Percentiles rank a stretch among this genome's conserved stretches.
phyloP scores from a whole-genome alignment of 2,329 filamentous ascomycete genomes.

The Pezicula rhizophila region DNA sequence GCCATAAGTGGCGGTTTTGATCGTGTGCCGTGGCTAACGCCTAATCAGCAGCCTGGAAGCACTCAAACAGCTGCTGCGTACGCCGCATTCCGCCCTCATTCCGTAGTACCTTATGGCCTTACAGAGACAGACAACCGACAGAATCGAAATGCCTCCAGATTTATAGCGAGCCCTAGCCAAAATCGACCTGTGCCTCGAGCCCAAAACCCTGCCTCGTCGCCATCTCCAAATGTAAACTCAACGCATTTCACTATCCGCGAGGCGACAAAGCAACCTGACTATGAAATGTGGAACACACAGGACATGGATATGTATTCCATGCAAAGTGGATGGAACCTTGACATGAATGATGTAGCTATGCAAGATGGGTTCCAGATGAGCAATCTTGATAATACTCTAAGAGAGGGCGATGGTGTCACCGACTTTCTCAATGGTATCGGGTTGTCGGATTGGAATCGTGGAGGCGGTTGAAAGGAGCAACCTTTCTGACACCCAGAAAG shows the following conservation, averaged over 20 bases:
- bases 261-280: not conserved
- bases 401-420: not conserved
- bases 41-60: not conserved
- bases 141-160: not conserved
- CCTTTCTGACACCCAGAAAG: too few species aligned
- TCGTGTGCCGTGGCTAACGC: not conserved
- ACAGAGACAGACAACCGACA: not conserved
- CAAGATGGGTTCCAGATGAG: not conserved
- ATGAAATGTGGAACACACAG: not conserved
- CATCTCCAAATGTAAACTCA: not conserved
- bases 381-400: too few species aligned
- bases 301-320: not conserved
- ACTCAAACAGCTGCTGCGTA: not conserved
- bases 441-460: not conserved
- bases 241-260: not conserved
- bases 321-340: not conserved
- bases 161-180: too few species aligned
- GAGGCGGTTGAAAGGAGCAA: too few species aligned
- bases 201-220: not conserved
- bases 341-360: not conserved
- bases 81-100: too few species aligned
- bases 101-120: not conserved
- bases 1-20: too few species aligned
- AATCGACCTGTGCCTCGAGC: not conserved
- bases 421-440: not conserved